Conservation (phyloP, 2,329 filamentous ascomycete species). For the Xylaria sp. region DNA sequence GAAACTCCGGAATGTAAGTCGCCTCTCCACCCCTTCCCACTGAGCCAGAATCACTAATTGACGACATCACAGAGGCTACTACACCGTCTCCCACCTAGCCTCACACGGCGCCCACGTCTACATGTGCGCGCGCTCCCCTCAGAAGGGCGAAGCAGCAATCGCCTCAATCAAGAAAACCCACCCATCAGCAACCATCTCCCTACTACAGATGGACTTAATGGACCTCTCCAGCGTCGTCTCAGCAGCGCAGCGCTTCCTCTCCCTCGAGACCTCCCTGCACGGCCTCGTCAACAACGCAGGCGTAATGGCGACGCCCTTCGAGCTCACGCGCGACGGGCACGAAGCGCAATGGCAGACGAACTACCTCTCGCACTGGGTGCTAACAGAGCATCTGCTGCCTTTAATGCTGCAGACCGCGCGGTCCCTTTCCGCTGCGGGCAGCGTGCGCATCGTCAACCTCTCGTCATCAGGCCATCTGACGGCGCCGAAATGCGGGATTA, state of each 20-base stretch:
- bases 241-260: conserved; percentile 49
- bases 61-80: conserved; percentile 47
- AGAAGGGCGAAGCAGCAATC: conserved; percentile 51
- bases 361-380: conserved; percentile 57
- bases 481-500: conserved; percentile 45
- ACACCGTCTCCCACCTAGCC: conserved; percentile 53
- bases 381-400: conserved; percentile 54
- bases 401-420: conserved; percentile 50
- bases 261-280: conserved; percentile 48
- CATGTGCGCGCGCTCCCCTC: conserved; percentile 52
- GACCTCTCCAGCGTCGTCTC: conserved; percentile 52
- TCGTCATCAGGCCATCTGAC: conserved; percentile 46
- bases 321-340: conserved; percentile 51
- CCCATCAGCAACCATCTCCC: conserved; percentile 49
- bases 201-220: conserved; percentile 53
- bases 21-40: conserved; percentile 27
- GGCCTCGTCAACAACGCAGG: conserved; percentile 51
- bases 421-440: conserved; percentile 39
- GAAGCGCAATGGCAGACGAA: conserved; percentile 57
- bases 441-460: conserved; percentile 48
- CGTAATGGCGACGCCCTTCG: conserved; percentile 50
- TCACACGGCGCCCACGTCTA: conserved; percentile 55
- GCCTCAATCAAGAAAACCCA: conserved; percentile 49
- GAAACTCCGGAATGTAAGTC: conserved; percentile 58
- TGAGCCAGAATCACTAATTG: conserved; percentile 31